These are phyloP conservation scores for Gossypium trilobum DNA, from an alignment of 441 rosid genomes.

Conservation along the genomic window DNA sequence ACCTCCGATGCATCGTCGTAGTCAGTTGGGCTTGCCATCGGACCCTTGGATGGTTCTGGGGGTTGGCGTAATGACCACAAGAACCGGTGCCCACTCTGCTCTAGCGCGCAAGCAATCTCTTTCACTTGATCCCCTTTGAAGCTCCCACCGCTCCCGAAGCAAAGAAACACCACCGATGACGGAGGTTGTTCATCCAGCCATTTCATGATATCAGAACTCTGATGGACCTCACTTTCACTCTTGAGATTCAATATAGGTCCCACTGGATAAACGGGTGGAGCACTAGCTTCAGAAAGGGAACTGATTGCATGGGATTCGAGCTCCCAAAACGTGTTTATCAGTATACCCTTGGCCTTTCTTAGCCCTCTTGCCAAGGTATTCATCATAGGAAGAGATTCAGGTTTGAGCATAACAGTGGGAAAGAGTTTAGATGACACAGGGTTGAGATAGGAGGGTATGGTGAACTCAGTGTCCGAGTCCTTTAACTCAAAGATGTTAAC, in stretches of 20 bases:
- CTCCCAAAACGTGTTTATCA: constrained; percentile 46
- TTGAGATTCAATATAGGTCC: background rate
- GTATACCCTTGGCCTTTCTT: constrained; percentile 36
- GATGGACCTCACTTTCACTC: background rate
- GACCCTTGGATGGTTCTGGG: background rate
- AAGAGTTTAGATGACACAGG: constrained; percentile 35
- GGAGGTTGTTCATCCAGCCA: constrained; percentile 24
- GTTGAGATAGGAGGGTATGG: constrained; percentile 30
- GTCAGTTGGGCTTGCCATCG: background rate
- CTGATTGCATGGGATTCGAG: constrained; percentile 35
- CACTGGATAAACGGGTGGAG: background rate
- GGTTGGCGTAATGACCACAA: constrained; percentile 40
- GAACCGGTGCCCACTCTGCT: too few relatives aligned
- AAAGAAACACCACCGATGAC: constrained; percentile 46
- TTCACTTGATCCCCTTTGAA: constrained; percentile 30
- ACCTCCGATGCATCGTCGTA: constrained; percentile 19
- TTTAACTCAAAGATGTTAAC: constrained; percentile 20
- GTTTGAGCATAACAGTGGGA: constrained; percentile 8
- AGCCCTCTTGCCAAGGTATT: constrained; percentile 14
- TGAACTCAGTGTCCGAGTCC: constrained; percentile 27
- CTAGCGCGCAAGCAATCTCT: too few relatives aligned
- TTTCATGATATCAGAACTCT: background rate
- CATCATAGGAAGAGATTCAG: background rate
- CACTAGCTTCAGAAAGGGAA: background rate
- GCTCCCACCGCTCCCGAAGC: constrained; percentile 58